Base-by-base conservation (phyloP, 2,329 filamentous ascomycete genomes). In the Calonectria pseudoturangicola region DNA sequence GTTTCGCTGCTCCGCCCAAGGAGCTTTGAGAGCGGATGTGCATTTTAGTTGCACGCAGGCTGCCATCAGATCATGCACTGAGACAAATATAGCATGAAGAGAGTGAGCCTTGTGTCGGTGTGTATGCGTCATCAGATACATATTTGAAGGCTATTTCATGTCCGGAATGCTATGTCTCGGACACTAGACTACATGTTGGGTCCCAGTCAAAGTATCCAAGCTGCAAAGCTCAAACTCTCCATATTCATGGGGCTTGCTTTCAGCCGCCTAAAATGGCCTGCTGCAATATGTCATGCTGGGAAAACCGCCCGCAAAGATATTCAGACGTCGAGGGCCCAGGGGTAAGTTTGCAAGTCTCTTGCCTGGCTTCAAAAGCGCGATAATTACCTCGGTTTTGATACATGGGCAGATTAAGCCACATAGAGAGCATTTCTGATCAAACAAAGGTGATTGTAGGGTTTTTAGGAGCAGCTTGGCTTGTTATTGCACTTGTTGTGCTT, bases 391-490 rank as follows among this genome's bases (percentile, higher is more conserved):
- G 2, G 1, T 7, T 30, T 8, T 15, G 30, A 36, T 10, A 36
- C 25, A 30, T 10, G 27, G 8, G 21, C 1, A 56, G 6, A 18
- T 2, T 9, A 21, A 36, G 21, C 1, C 9, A 5, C 12, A 2
- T 33, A 18, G 28, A 13, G 12, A 7, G 8, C 5, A 12, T 13
- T 36, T 56, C 50, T 56, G 10, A 30, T 39, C 50, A 7, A 36
- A 2, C 5, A 66, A 74, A 74, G 72, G 72, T 72, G 0, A 58
- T 72, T 15, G n/a, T 30, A 5, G 66, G 70, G 0, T 69, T 74
- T 10, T 16, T 74, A 6, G 72, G 69, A n/a, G 62, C 69, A 2
- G 70, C 65, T 0, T 74, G 47, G 48, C 10, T 74, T 9, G 54
- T 33, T 15, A 41, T 74, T n/a, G 28, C 15, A 1, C 54, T 74